Percentiles rank a stretch among this genome's conserved stretches.
These are phyloP conservation scores for Lobulomyces angularis DNA, from an alignment of 192 early-diverging fungal species.

Conservation along the genomic window DNA sequence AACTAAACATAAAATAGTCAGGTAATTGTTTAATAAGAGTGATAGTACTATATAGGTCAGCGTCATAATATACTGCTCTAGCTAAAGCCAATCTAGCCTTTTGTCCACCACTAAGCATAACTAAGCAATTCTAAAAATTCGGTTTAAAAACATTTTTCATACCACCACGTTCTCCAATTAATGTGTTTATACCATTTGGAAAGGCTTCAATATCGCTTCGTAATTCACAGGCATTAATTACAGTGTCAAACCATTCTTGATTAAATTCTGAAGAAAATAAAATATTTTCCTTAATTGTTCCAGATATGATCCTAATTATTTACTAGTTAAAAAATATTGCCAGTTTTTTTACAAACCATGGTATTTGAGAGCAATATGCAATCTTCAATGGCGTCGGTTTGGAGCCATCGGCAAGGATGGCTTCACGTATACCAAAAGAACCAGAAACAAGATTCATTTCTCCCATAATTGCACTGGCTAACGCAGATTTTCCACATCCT, in stretches of 20 bases:
- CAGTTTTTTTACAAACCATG: too few relatives aligned
- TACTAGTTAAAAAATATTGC: too few relatives aligned
- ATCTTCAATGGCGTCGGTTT: too few relatives aligned
- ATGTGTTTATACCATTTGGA: slow-evolving; percentile 13
- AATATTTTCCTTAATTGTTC: slow-evolving; percentile 29
- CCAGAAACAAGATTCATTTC: too few relatives aligned
- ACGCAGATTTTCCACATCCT: slow-evolving; percentile 23
- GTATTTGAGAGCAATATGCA: slow-evolving; percentile 27
- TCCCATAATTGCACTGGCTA: slow-evolving; percentile 30
- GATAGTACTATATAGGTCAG: slow-evolving; percentile 31
- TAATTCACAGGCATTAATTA: slow-evolving; percentile 26
- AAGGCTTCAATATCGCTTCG: slow-evolving; percentile 24
- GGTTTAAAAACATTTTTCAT: too few relatives aligned
- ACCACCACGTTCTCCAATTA: slow-evolving; percentile 32
- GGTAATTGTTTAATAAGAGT: too few relatives aligned
- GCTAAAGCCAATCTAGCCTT: slow-evolving; percentile 30
- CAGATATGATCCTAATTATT: slow-evolving; percentile 22
- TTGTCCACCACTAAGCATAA: slow-evolving; percentile 32
- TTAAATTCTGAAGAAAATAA: too few relatives aligned
- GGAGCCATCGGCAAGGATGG: too few relatives aligned
- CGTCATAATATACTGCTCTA: slow-evolving; percentile 29
- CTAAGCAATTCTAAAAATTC: too few relatives aligned
- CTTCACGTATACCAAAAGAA: too few relatives aligned
- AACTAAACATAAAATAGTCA: too few relatives aligned
- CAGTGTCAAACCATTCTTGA: slow-evolving; percentile 20